Conservation (phyloP, 2,329 filamentous ascomycete genomes). For the Graphium sp. region DNA sequence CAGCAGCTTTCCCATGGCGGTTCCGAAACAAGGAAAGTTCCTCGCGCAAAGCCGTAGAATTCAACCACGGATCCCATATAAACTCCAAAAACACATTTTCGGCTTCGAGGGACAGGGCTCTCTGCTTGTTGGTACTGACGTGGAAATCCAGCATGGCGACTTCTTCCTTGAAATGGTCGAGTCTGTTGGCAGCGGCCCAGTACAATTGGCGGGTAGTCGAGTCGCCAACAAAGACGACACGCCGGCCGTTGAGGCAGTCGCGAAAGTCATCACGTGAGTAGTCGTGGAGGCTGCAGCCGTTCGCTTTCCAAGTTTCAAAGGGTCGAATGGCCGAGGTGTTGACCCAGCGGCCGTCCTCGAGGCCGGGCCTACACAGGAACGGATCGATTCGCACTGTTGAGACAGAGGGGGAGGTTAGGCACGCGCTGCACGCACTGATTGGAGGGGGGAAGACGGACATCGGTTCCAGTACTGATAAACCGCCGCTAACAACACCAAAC, state of each 20-base stretch:
- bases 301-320: slow-evolving; percentile 39
- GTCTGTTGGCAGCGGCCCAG: slow-evolving; percentile 32
- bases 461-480: too few species aligned
- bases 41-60: slow-evolving; percentile 10
- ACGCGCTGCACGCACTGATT: too few species aligned
- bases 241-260: slow-evolving; percentile 30
- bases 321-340: slow-evolving; percentile 12
- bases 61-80: slow-evolving; percentile 49
- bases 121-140: slow-evolving; percentile 19
- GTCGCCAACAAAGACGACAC: slow-evolving; percentile 44
- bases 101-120: slow-evolving; percentile 21
- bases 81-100: slow-evolving; percentile 32
- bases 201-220: slow-evolving; percentile 42
- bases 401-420: too few species aligned
- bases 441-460: too few species aligned
- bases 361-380: slow-evolving; percentile 33
- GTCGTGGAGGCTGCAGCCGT: slow-evolving; percentile 39
- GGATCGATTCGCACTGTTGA: slow-evolving; percentile 22
- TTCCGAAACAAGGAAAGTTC: slow-evolving; percentile 18
- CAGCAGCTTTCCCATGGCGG: slow-evolving; percentile 13
- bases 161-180: slow-evolving; percentile 22
- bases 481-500: too few species aligned
- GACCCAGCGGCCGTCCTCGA: slow-evolving; percentile 33
- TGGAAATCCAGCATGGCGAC: slow-evolving; percentile 15
- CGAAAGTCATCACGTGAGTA: slow-evolving; percentile 34